These are phyloP conservation scores for Xylaria arbuscula DNA, from an alignment of 2,329 filamentous ascomycete species.

Conservation along the genomic window DNA sequence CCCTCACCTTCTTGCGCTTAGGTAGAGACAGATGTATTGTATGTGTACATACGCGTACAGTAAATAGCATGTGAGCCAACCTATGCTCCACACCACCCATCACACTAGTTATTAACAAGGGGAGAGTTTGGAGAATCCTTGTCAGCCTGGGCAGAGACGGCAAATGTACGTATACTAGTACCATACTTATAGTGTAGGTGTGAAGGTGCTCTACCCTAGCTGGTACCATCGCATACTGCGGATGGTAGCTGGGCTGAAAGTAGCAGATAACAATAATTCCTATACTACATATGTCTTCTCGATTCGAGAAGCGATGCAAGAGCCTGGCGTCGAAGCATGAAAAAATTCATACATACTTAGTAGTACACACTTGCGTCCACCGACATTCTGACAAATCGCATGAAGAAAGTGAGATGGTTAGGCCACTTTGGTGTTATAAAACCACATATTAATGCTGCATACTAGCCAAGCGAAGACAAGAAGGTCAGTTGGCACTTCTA, in stretches of 20 bases:
- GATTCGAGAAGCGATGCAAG: slow-evolving; percentile 27
- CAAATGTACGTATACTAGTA: slow-evolving; percentile 20
- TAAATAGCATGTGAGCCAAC: slow-evolving; percentile 12
- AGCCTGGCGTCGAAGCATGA: slow-evolving; percentile 17
- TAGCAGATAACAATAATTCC: slow-evolving; percentile 25
- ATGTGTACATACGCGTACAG: slow-evolving; percentile 8
- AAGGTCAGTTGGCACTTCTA: slow-evolving; percentile 24
- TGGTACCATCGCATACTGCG: slow-evolving; percentile 13
- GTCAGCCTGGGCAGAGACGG: slow-evolving; percentile 29
- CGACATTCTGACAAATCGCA: slow-evolving; percentile 34
- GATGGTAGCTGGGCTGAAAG: slow-evolving; percentile 19
- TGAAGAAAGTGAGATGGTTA: slow-evolving; percentile 23
- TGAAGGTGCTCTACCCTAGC: slow-evolving; percentile 21
- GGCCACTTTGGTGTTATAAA: slow-evolving; percentile 26
- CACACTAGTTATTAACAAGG: slow-evolving; percentile 9
- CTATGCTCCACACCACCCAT: slow-evolving; percentile 29
- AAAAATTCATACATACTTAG: neutral
- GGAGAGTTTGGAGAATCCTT: slow-evolving; percentile 37
- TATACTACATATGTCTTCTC: slow-evolving; percentile 20
- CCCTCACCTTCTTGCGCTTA: slow-evolving; percentile 11
- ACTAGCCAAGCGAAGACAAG: slow-evolving; percentile 28
- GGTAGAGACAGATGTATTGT: slow-evolving; percentile 12
- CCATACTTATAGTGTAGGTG: neutral
- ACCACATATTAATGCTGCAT: slow-evolving; percentile 24
- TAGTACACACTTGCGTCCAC: slow-evolving; percentile 19